Conservation (phyloP, 169 alveolate genomes). For the Babesia microti region DNA sequence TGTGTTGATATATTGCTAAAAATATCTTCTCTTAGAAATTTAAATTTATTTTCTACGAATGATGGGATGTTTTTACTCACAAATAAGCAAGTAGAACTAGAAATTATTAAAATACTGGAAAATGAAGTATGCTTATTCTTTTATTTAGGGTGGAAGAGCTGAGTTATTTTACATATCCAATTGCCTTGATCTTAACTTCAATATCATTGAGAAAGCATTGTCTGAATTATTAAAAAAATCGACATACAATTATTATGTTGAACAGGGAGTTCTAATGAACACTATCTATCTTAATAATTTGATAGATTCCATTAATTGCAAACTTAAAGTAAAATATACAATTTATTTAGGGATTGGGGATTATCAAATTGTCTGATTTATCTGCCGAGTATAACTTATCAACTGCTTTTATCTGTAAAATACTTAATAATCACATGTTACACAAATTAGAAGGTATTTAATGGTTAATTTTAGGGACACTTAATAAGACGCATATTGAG, state of each 20-base stretch:
- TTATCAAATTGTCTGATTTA: slow-evolving; percentile 19
- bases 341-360: slow-evolving; percentile 39
- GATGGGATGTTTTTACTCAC: slow-evolving; percentile 37
- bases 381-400: slow-evolving; percentile 41
- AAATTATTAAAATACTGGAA: slow-evolving; percentile 11
- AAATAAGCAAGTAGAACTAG: slow-evolving; percentile 24
- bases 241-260: slow-evolving; percentile 1
- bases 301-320: slow-evolving; percentile 11
- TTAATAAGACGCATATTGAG: slow-evolving; percentile 33
- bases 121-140: too few relatives aligned
- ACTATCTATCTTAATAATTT: slow-evolving; percentile 11
- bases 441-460: slow-evolving; percentile 18
- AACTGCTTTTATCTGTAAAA: slow-evolving; percentile 15
- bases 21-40: slow-evolving; percentile 25
- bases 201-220: slow-evolving; percentile 23
- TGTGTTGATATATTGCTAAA: slow-evolving; percentile 41
- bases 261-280: slow-evolving; percentile 26
- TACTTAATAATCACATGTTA: slow-evolving; percentile 5
- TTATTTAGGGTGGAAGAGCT: slow-evolving; percentile 32
- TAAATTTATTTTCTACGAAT: slow-evolving; percentile 17
- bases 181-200: slow-evolving; percentile 20
- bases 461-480: too few relatives aligned
- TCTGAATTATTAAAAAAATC: slow-evolving; percentile 8
- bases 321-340: too few relatives aligned
- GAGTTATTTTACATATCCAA: slow-evolving; percentile 25